phyloP scores from a whole-genome alignment of 805 yeast genomes.

The Wickerhamiella cacticola region DNA sequence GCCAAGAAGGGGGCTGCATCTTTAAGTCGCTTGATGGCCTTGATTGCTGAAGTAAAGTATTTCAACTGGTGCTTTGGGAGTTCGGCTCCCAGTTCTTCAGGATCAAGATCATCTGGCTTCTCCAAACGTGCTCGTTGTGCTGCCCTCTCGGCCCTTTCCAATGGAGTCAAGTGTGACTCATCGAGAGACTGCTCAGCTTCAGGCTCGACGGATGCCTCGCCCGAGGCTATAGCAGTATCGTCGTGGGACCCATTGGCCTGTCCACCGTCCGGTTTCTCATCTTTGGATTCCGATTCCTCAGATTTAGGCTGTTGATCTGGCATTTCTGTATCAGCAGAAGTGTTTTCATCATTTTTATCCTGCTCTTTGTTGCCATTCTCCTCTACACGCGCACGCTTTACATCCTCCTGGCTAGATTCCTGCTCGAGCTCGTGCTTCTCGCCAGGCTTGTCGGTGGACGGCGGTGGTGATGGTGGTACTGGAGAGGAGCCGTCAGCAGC shows the following conservation, averaged over 20 bases:
- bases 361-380: neutral
- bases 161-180: slow-evolving; percentile 15
- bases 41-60: slow-evolving; percentile 64
- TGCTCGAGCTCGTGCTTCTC: slow-evolving; percentile 20
- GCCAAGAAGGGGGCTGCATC: slow-evolving; percentile 82
- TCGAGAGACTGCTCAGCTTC: neutral
- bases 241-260: no score
- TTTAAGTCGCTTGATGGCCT: slow-evolving; percentile 77
- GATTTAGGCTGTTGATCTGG: slow-evolving; percentile 6
- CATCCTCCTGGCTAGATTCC: slow-evolving; percentile 15
- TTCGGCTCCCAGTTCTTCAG: slow-evolving; percentile 19
- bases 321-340: no score
- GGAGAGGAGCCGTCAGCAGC: slow-evolving; percentile 4
- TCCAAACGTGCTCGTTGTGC: slow-evolving; percentile 19
- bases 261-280: neutral
- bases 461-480: neutral
- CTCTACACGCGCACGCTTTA: slow-evolving; percentile 15
- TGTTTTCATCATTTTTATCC: neutral
- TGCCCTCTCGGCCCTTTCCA: slow-evolving; percentile 21
- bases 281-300: neutral
- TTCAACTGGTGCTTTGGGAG: slow-evolving; percentile 60
- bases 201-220: slow-evolving; percentile 1
- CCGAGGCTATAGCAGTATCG: neutral
- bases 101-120: slow-evolving; percentile 24
- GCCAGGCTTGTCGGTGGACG: neutral